These are phyloP conservation scores for Ehretia macrophylla DNA, from an alignment of 257 asterid species.

Conservation along the genomic window DNA sequence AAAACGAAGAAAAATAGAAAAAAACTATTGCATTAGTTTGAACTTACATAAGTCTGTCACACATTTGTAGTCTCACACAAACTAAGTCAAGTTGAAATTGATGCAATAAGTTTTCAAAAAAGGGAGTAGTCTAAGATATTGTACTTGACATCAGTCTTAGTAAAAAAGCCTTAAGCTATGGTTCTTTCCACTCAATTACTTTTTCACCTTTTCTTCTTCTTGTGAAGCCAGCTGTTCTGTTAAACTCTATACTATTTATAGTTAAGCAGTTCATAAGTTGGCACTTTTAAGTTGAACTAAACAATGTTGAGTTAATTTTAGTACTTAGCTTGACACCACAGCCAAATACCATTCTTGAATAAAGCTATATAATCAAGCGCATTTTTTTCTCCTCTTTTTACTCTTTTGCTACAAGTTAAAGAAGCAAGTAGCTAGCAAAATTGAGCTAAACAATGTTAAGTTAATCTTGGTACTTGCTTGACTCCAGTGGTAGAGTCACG, in stretches of 20 bases:
- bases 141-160: conserved; percentile 9
- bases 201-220: conserved; percentile 15
- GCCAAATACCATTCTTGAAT: background rate
- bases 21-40: no score
- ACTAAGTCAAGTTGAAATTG: no score
- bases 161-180: conserved; percentile 10
- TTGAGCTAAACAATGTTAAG: background rate
- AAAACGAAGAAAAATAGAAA: no score
- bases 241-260: background rate
- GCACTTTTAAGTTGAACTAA: background rate
- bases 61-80: no score
- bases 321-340: background rate
- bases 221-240: conserved; percentile 13
- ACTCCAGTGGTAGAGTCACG: no score
- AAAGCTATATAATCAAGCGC: background rate
- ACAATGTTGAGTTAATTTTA: background rate
- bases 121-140: no score
- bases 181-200: conserved; percentile 14
- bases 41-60: no score
- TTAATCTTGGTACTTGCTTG: background rate
- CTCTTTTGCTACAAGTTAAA: background rate
- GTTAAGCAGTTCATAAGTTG: background rate
- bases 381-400: background rate
- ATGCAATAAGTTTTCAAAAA: no score
- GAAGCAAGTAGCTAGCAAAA: no score